A percentile compares a stretch with the other conserved stretches of the same genome.
Evolutionary conservation across 257 asterid species (phyloP).

Genomic region (Nicotiana attenuata): DNA sequence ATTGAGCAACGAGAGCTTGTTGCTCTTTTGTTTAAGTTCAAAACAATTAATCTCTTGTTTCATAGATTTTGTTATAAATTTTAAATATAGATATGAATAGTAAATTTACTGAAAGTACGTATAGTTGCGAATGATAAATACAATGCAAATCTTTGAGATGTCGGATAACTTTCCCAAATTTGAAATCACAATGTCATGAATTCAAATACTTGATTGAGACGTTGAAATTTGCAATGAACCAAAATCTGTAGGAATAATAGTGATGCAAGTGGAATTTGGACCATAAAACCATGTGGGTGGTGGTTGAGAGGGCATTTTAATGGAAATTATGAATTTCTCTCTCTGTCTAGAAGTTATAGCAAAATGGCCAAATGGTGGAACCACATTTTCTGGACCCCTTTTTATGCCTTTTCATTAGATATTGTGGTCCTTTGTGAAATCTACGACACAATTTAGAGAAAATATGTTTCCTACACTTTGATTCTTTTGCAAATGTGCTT

Average conservation of each 20-base stretch:
- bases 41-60: too few species aligned
- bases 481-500: neutral
- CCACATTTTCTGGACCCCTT: neutral
- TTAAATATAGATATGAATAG: too few species aligned
- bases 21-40: too few species aligned
- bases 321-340: neutral
- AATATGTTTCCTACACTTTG: neutral
- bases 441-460: neutral
- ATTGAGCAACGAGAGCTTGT: too few species aligned
- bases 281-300: neutral
- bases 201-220: neutral
- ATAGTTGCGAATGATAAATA: too few species aligned
- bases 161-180: too few species aligned
- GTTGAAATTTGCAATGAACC: neutral
- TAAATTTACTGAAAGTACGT: too few species aligned
- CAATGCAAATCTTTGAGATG: too few species aligned
- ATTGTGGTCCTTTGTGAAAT: neutral
- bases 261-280: neutral
- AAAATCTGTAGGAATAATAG: neutral
- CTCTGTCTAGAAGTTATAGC: too few species aligned
- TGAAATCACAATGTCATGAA: too few species aligned
- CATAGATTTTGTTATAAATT: too few species aligned
- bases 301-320: slow-evolving; percentile 1
- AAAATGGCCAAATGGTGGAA: neutral
- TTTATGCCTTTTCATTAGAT: neutral